Percentiles rank a stretch among this genome's conserved stretches.
Evolutionary conservation across 768 basidiomycete genomes (phyloP).

Genomic region (Kockovaella imperatae): DNA sequence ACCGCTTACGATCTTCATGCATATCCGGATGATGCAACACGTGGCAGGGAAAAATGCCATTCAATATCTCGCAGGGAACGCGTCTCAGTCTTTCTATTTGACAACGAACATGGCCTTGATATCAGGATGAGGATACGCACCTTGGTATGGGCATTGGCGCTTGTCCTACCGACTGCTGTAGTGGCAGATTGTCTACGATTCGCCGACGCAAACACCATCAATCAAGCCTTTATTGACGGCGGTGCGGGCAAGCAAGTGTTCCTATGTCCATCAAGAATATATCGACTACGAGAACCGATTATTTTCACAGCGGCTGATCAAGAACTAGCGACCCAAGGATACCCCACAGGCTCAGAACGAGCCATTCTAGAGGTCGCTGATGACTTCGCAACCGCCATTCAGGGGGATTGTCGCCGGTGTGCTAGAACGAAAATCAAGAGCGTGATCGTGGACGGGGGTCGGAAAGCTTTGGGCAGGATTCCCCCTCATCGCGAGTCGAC

Average conservation of each 20-base stretch:
- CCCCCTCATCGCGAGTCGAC: constrained; percentile 15
- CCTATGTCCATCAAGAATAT: constrained; percentile 38
- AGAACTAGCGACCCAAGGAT: constrained; percentile 47
- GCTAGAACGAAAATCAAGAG: constrained; percentile 36
- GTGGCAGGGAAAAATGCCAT: no score
- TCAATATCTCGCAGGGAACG: no score
- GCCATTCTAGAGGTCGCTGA: constrained; percentile 42
- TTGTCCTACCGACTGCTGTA: not conserved
- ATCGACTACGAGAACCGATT: constrained; percentile 42
- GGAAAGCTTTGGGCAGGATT: constrained; percentile 18
- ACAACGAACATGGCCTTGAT: no score
- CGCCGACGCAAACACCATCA: constrained; percentile 42
- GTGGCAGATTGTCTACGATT: constrained; percentile 25
- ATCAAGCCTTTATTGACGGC: constrained; percentile 41
- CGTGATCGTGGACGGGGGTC: constrained; percentile 45
- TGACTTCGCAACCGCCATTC: constrained; percentile 36
- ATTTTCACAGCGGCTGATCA: constrained; percentile 45
- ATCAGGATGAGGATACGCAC: no score
- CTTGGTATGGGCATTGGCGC: not conserved
- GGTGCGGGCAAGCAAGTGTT: constrained; percentile 45
- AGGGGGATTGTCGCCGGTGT: constrained; percentile 46
- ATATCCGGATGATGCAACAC: no score
- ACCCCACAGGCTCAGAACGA: constrained; percentile 44
- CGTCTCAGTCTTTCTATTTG: no score
- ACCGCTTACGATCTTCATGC: no score